These are phyloP conservation scores for Phytophthora macrochlamydospora DNA, from an alignment of 352 stramenopile genomes.

Conservation along the genomic window DNA sequence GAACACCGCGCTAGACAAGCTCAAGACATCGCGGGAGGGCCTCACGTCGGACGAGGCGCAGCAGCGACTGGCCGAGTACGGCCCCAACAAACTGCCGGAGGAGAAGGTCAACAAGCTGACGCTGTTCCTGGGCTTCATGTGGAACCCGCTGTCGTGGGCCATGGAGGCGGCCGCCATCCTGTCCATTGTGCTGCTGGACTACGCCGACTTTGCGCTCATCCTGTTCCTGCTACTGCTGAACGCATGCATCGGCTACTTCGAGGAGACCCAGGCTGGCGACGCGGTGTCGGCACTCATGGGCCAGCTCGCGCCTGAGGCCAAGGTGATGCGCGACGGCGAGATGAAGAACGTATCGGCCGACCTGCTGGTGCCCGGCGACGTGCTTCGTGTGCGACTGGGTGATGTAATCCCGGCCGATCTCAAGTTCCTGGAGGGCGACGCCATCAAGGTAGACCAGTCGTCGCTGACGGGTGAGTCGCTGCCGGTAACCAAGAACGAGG, in stretches of 20 bases:
- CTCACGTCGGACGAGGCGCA: slow-evolving; percentile 78
- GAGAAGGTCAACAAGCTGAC: slow-evolving; percentile 81
- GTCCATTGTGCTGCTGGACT: slow-evolving; percentile 80
- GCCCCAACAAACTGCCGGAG: slow-evolving; percentile 83
- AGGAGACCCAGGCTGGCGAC: slow-evolving; percentile 87
- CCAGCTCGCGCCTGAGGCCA: slow-evolving; percentile 82
- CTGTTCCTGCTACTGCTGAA: slow-evolving; percentile 75
- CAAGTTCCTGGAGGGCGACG: slow-evolving; percentile 84
- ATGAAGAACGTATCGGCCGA: slow-evolving; percentile 71
- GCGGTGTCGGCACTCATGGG: slow-evolving; percentile 91
- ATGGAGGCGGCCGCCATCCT: slow-evolving; percentile 80
- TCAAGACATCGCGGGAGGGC: slow-evolving; percentile 72
- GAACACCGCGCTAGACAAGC: slow-evolving; percentile 83
- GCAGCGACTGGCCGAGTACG: slow-evolving; percentile 74
- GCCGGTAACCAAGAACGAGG: slow-evolving; percentile 86
- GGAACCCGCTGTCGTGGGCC: slow-evolving; percentile 84
- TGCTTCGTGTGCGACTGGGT: slow-evolving; percentile 83
- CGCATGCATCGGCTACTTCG: slow-evolving; percentile 78
- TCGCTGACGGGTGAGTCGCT: slow-evolving; percentile 95
- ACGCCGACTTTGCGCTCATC: slow-evolving; percentile 76
- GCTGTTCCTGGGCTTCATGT: slow-evolving; percentile 83
- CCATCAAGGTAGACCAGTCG: slow-evolving; percentile 90
- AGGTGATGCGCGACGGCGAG: slow-evolving; percentile 83
- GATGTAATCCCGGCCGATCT: slow-evolving; percentile 93
- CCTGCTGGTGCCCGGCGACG: slow-evolving; percentile 74